Evolutionary conservation across 164 flowering plant genomes (phyloP).

Genomic region (Amborella trichopoda): DNA sequence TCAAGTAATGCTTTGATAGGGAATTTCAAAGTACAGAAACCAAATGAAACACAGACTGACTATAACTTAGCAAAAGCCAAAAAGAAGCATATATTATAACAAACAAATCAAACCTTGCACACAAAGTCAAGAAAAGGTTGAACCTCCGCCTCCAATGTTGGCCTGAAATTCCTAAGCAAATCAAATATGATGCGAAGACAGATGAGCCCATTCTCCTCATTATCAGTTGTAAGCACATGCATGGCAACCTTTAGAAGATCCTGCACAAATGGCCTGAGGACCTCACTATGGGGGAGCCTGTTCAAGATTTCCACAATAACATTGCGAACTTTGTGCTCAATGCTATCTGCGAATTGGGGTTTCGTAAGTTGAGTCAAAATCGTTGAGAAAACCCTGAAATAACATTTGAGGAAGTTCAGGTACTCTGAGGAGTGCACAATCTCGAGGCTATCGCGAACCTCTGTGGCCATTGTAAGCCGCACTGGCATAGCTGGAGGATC

Average conservation of each 20-base stretch:
- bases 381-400: conserved; percentile 68
- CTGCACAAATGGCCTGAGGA: conserved; percentile 92
- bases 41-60: too few relatives aligned
- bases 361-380: conserved; percentile 66
- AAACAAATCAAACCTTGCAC: conserved; percentile 40
- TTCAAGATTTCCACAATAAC: conserved; percentile 79
- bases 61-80: too few relatives aligned
- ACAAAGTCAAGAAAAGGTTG: conserved; percentile 97
- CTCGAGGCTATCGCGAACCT: conserved; percentile 91
- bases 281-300: conserved; percentile 90
- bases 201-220: conserved; percentile 90
- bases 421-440: conserved; percentile 92
- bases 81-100: too few relatives aligned
- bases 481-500: conserved; percentile 30
- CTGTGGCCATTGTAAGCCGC: conserved; percentile 89
- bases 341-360: conserved; percentile 71
- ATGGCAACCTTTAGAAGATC: conserved; percentile 88
- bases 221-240: conserved; percentile 87
- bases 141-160: conserved; percentile 67
- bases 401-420: conserved; percentile 75
- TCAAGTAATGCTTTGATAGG: too few relatives aligned
- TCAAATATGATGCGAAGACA: conserved; percentile 89
- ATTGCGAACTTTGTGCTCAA: conserved; percentile 86
- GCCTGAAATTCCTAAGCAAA: conserved; percentile 79
- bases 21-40: too few relatives aligned